Base-by-base conservation (phyloP, 1,284 basidiomycete species). In the Sporisorium graminicola region DNA sequence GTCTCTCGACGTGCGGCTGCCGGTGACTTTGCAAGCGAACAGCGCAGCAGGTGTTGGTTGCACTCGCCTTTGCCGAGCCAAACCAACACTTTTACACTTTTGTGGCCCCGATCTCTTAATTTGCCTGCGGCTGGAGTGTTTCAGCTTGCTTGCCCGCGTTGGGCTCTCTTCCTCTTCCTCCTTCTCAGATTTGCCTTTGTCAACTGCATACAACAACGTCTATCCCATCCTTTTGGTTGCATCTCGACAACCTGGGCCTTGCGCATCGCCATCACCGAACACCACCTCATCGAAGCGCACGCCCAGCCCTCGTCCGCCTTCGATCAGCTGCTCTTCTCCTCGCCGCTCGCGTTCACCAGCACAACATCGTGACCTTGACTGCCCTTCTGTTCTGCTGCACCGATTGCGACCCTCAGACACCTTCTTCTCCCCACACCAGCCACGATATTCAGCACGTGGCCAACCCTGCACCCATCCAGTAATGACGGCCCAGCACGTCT, bases 31-130 rank as follows among this genome's bases (percentile, higher is more conserved):
- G 27, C n/a, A 10, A 29, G 27, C 27, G 47, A 29, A 27, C 47
- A 40, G 37, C 33, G 33, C 33, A 35, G 37, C 37, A 50, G 49
- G 49, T 50, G 49, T 50, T 50, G 49, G 29, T 50, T 49, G 13
- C 6, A 5, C 22, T 13, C 46, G 46, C 26, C 27, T 29, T 49
- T 31, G 49, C 49, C 49, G 49, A 50, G 29, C 20, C 18, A 50
- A 20, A 20, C 29, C 49, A 50, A 50, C 49, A 50, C 49, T 50
- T 49, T 49, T 49, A 18, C 37, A 8, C 37, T 43, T 43, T 43
- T 20, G 40, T 9, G n/a, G 37, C 37, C n/a, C 37, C 37, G 37
- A 40, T 20, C 40, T 43, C n/a, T 43, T n/a, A 43, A 43, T 20
- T 43, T 43, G 40, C 7, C 9, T 43, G 40, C 40, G 20, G 40